Evolutionary conservation across 192 early-diverging fungal species (phyloP).

Genomic region (Coemansia sp.): DNA sequence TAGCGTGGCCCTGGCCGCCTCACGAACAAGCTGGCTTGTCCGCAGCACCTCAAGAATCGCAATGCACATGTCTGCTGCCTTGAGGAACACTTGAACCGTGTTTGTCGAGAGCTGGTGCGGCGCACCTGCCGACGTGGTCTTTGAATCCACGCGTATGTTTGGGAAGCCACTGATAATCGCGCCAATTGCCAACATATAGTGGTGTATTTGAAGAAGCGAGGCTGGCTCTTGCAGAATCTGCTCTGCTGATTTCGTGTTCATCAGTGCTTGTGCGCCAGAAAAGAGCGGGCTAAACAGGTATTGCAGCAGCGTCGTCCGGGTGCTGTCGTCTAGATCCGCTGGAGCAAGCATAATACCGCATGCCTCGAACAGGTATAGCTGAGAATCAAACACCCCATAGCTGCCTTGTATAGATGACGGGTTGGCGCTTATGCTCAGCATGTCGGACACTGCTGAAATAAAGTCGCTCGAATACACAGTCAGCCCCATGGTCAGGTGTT

Average conservation of each 20-base stretch:
- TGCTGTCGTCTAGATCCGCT: slow-evolving; percentile 62
- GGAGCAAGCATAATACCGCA: slow-evolving; percentile 90
- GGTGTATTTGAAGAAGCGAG: slow-evolving; percentile 75
- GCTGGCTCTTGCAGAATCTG: slow-evolving; percentile 63
- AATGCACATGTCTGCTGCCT: slow-evolving; percentile 75
- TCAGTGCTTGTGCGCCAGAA: slow-evolving; percentile 68
- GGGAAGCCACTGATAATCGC: slow-evolving; percentile 79
- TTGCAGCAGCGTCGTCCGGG: slow-evolving; percentile 70
- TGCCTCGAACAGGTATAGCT: slow-evolving; percentile 89
- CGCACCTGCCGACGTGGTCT: slow-evolving; percentile 24
- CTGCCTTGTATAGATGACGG: slow-evolving; percentile 20
- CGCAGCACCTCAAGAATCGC: slow-evolving; percentile 66
- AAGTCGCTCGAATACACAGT: slow-evolving; percentile 53
- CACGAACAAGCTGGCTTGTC: slow-evolving; percentile 64
- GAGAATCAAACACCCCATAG: slow-evolving; percentile 70
- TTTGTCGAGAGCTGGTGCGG: slow-evolving; percentile 47
- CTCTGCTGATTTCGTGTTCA: slow-evolving; percentile 58
- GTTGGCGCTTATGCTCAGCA: slow-evolving; percentile 73
- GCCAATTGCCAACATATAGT: slow-evolving; percentile 81
- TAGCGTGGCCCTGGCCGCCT: slow-evolving; percentile 74
- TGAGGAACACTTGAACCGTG: slow-evolving; percentile 67
- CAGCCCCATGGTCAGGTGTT: slow-evolving; percentile 49
- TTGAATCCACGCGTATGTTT: slow-evolving; percentile 52
- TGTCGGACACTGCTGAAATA: slow-evolving; percentile 53
- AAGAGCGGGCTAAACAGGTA: slow-evolving; percentile 78